These are phyloP conservation scores for Colletotrichum sojae DNA, from an alignment of 2,329 filamentous ascomycete species.

Conservation along the genomic window DNA sequence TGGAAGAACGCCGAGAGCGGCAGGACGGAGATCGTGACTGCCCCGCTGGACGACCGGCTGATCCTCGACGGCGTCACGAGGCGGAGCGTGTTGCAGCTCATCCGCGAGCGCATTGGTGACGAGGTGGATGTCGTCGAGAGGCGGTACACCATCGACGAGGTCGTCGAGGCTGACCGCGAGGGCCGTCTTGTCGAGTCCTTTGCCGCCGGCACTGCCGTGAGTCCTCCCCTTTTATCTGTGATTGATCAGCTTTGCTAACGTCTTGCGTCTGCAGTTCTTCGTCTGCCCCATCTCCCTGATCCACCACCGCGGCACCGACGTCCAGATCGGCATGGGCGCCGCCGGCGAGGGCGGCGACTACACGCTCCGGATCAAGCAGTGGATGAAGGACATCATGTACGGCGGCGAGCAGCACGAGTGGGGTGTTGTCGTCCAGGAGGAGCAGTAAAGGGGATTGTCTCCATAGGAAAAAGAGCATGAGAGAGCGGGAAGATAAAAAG, in stretches of 20 bases:
- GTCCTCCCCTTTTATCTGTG: slow-evolving; percentile 49
- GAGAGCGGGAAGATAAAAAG: not conserved
- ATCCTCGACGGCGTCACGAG: slow-evolving; percentile 93
- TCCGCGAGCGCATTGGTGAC: slow-evolving; percentile 71
- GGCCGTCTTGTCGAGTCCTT: slow-evolving; percentile 88
- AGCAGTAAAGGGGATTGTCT: slow-evolving; percentile 52
- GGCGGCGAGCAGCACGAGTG: slow-evolving; percentile 77
- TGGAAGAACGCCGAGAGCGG: slow-evolving; percentile 76
- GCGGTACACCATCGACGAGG: slow-evolving; percentile 84
- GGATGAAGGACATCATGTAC: slow-evolving; percentile 82
- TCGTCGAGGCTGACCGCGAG: slow-evolving; percentile 79
- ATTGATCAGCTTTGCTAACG: slow-evolving; percentile 43
- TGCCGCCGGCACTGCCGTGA: slow-evolving; percentile 86
- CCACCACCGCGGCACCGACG: slow-evolving; percentile 75
- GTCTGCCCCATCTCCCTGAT: slow-evolving; percentile 78
- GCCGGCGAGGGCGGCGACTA: slow-evolving; percentile 67
- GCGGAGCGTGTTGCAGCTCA: slow-evolving; percentile 82
- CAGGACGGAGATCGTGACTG: slow-evolving; percentile 81
- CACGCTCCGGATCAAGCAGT: slow-evolving; percentile 75
- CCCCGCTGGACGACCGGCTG: slow-evolving; percentile 84
- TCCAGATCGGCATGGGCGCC: slow-evolving; percentile 72
- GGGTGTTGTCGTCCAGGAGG: slow-evolving; percentile 77
- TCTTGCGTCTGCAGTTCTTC: slow-evolving; percentile 69
- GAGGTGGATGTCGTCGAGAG: slow-evolving; percentile 83
- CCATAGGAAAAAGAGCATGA: not conserved